These are phyloP conservation scores for Orbilia quercus DNA, from an alignment of 2,329 filamentous ascomycete genomes.

Conservation along the genomic window DNA sequence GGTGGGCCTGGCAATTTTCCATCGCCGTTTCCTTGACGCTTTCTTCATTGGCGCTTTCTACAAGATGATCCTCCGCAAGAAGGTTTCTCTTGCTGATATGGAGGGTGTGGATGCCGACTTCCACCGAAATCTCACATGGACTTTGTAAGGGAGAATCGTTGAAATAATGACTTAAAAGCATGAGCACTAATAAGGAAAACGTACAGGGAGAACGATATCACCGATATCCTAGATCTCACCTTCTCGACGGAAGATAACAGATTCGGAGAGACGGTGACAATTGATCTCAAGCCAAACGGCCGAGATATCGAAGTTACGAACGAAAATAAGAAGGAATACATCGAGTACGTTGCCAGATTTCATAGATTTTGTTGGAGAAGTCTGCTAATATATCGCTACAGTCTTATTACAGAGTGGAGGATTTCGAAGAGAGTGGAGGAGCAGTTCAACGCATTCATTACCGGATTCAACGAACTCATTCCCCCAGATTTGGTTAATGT, in stretches of 20 bases:
- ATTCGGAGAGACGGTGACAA: slow-evolving; percentile 92
- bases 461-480: slow-evolving; percentile 97
- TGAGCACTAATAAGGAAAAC: slow-evolving; percentile 9
- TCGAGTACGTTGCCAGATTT: slow-evolving; percentile 73
- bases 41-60: slow-evolving; percentile 99
- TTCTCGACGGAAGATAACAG: slow-evolving; percentile 98
- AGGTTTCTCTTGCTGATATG: slow-evolving; percentile 92
- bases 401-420: slow-evolving; percentile 97
- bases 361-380: slow-evolving; percentile 3
- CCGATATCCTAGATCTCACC: slow-evolving; percentile 89
- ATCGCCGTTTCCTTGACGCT: slow-evolving; percentile 94
- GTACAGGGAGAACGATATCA: slow-evolving; percentile 86
- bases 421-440: slow-evolving; percentile 98
- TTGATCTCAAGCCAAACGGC: slow-evolving; percentile 91
- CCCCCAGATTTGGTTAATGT: slow-evolving; percentile 97
- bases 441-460: slow-evolving; percentile 97
- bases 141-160: too few relatives aligned
- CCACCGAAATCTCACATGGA: slow-evolving; percentile 96
- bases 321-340: slow-evolving; percentile 98
- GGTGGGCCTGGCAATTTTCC: slow-evolving; percentile 96
- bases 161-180: slow-evolving; percentile 55
- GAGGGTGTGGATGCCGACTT: slow-evolving; percentile 98
- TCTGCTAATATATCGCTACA: slow-evolving; percentile 60
- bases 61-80: slow-evolving; percentile 98
- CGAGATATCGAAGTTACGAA: slow-evolving; percentile 96